These are phyloP conservation scores for Speleostelium caveatum DNA, from an alignment of 78 protist species.

Conservation along the genomic window DNA sequence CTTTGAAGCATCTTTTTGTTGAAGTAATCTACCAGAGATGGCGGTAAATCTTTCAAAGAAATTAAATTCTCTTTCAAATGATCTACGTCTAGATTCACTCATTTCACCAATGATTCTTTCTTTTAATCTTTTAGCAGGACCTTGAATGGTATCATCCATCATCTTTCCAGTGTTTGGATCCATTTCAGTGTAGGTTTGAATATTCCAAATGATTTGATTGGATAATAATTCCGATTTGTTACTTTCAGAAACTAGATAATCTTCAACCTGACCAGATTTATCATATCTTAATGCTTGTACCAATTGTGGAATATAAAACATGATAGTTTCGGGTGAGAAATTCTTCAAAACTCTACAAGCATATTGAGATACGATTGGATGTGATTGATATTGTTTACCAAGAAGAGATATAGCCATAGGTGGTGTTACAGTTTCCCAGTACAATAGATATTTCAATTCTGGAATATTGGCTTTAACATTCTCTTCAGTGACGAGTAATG, in stretches of 20 bases:
- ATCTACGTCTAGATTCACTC: neutral
- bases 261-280: constrained; percentile 61
- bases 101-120: constrained; percentile 47
- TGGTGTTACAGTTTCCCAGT: constrained; percentile 84
- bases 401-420: constrained; percentile 77
- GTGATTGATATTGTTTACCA: constrained; percentile 29
- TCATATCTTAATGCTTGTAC: constrained; percentile 88
- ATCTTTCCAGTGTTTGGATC: constrained; percentile 57
- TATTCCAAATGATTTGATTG: constrained; percentile 93
- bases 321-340: constrained; percentile 85
- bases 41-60: constrained; percentile 87
- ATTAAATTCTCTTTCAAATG: constrained; percentile 80
- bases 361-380: constrained; percentile 83
- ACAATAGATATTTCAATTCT: constrained; percentile 76
- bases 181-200: constrained; percentile 78
- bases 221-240: constrained; percentile 76
- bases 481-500: constrained; percentile 74
- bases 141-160: constrained; percentile 62
- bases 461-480: constrained; percentile 77
- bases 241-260: constrained; percentile 58
- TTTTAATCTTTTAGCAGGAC: constrained; percentile 46
- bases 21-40: constrained; percentile 87
- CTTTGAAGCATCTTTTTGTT: constrained; percentile 63
- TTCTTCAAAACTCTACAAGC: constrained; percentile 73
- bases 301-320: constrained; percentile 93